Conservation (phyloP, 2,329 filamentous ascomycete genomes). For the Neofusicoccum ribis region DNA sequence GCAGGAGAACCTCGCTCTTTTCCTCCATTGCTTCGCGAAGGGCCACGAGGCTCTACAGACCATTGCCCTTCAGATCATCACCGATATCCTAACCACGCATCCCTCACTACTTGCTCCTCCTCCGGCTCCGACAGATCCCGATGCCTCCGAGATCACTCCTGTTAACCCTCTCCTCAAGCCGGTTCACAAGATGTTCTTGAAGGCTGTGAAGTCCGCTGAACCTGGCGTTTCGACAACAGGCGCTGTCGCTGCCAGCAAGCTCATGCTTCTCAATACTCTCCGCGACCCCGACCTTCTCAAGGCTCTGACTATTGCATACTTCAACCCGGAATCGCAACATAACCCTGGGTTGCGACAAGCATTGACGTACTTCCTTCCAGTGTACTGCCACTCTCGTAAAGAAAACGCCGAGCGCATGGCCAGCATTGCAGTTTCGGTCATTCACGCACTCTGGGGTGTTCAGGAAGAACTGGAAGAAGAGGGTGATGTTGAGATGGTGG, state of each 20-base stretch:
- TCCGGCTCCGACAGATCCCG: conserved; percentile 24
- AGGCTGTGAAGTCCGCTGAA: conserved; percentile 64
- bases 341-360: conserved; percentile 85
- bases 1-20: conserved; percentile 86
- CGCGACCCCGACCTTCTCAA: conserved; percentile 64
- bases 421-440: conserved; percentile 68
- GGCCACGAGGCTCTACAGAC: conserved; percentile 88
- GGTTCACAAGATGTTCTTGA: conserved; percentile 82
- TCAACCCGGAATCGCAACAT: conserved; percentile 75
- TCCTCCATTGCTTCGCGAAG: conserved; percentile 94
- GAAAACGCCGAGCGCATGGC: conserved; percentile 85
- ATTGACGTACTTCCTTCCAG: conserved; percentile 89
- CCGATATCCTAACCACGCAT: conserved; percentile 88
- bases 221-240: conserved; percentile 75
- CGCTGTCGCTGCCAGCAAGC: conserved; percentile 78
- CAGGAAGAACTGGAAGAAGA: conserved; percentile 70
- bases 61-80: conserved; percentile 86
- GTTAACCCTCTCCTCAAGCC: conserved; percentile 53
- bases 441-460: conserved; percentile 66
- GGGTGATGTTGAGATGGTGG: conserved; percentile 72
- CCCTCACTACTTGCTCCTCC: conserved; percentile 68
- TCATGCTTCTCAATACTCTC: conserved; percentile 78
- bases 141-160: conserved; percentile 38
- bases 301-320: conserved; percentile 82
- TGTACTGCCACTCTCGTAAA: conserved; percentile 83